These are phyloP conservation scores for Clitocybe nebularis DNA, from an alignment of 1,284 basidiomycete genomes.

Conservation along the genomic window DNA sequence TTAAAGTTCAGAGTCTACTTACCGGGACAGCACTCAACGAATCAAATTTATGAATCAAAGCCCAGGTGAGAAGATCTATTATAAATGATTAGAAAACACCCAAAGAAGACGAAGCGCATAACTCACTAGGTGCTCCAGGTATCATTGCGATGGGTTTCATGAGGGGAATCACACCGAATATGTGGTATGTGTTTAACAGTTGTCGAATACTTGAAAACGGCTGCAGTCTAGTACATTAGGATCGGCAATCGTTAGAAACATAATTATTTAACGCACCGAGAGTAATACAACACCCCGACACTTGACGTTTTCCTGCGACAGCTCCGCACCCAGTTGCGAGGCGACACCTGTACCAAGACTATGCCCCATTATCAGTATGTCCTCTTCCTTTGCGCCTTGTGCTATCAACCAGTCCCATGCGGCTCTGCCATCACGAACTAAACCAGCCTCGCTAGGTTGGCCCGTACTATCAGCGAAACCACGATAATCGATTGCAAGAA, in stretches of 20 bases:
- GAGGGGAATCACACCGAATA: conserved; percentile 71
- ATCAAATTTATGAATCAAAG: conserved; percentile 65
- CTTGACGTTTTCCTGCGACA: conserved; percentile 50
- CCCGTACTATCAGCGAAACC: conserved; percentile 90
- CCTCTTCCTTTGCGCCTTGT: conserved; percentile 52
- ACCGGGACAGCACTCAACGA: conserved; percentile 59
- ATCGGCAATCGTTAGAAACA: no score
- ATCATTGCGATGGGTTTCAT: conserved; percentile 67
- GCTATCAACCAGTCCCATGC: conserved; percentile 77
- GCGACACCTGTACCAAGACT: conserved; percentile 81
- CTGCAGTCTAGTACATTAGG: conserved; percentile 11
- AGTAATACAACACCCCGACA: conserved; percentile 68
- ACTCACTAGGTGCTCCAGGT: conserved; percentile 68
- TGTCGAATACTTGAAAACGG: conserved; percentile 70
- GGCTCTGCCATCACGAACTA: conserved; percentile 72
- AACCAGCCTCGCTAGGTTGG: conserved; percentile 69
- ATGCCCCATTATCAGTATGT: conserved; percentile 75
- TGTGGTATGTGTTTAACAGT: conserved; percentile 68
- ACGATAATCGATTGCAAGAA: conserved; percentile 87
- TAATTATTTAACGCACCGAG: conserved; percentile 39
- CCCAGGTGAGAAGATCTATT: conserved; percentile 53
- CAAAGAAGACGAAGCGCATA: background rate
- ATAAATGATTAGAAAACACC: background rate
- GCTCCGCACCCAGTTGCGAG: conserved; percentile 54
- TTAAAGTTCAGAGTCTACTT: conserved; percentile 17